Percentiles rank a stretch among this genome's conserved stretches.
These are phyloP conservation scores for Daedaleopsis sinensis DNA, from an alignment of 768 basidiomycete species.

Conservation along the genomic window DNA sequence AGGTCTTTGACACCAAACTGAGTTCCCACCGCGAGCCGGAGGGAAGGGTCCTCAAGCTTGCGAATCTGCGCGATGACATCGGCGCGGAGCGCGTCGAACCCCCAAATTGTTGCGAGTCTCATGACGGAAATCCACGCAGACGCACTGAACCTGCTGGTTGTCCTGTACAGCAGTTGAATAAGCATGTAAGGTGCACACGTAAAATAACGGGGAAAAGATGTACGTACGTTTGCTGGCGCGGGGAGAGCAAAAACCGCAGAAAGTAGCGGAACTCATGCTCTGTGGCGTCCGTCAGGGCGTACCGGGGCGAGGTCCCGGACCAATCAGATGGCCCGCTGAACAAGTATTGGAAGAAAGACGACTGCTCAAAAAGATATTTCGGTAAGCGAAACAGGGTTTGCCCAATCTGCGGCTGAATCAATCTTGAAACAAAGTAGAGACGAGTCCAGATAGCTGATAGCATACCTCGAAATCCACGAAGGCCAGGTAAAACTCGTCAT, in stretches of 20 bases:
- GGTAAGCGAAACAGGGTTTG: background rate
- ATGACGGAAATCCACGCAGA: background rate
- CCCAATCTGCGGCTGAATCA: background rate
- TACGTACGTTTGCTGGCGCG: background rate
- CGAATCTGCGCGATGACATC: background rate
- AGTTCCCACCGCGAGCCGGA: background rate
- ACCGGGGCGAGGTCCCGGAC: background rate
- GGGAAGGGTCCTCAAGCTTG: background rate
- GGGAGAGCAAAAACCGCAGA: background rate
- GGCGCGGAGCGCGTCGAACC: background rate
- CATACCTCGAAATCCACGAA: background rate
- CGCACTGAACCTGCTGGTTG: background rate
- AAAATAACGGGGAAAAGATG: background rate
- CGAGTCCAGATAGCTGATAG: background rate
- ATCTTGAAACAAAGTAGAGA: background rate
- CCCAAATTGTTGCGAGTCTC: background rate
- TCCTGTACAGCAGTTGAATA: background rate
- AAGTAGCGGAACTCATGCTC: background rate
- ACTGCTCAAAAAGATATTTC: background rate
- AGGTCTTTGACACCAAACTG: background rate
- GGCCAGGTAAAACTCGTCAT: background rate
- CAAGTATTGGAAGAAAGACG: background rate
- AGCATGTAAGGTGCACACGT: background rate
- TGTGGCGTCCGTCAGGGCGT: background rate
- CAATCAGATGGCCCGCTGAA: background rate